A percentile compares a stretch with the other conserved stretches of the same genome.
These are phyloP conservation scores for Barbatosphaeria neglecta DNA, from an alignment of 495 filamentous ascomycete genomes.

Conservation along the genomic window DNA sequence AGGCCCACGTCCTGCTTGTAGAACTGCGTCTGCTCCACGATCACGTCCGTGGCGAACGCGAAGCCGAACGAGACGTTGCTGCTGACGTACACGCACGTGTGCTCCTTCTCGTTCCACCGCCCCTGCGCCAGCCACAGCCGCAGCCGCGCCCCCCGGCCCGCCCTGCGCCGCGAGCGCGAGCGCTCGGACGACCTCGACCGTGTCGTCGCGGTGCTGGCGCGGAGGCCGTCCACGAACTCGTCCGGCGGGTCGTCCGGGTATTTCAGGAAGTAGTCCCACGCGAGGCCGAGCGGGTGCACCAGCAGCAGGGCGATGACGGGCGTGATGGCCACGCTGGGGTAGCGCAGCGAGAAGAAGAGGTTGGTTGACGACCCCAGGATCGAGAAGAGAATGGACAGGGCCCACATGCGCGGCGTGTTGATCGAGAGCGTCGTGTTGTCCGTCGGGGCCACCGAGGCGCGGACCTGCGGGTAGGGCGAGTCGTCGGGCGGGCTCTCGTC, in stretches of 20 bases:
- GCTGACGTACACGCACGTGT: slow-evolving; percentile 76
- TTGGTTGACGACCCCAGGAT: slow-evolving; percentile 73
- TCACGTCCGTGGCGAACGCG: slow-evolving; percentile 74
- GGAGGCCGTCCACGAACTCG: slow-evolving; percentile 44
- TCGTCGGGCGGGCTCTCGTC: slow-evolving; percentile 47
- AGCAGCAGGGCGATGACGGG: slow-evolving; percentile 74
- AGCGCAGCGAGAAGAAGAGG: slow-evolving; percentile 72
- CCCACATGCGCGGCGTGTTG: slow-evolving; percentile 83
- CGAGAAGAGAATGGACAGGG: slow-evolving; percentile 63
- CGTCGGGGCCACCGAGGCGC: slow-evolving; percentile 61
- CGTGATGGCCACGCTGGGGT: slow-evolving; percentile 76
- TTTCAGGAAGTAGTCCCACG: slow-evolving; percentile 66
- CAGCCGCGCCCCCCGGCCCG: slow-evolving; percentile 25
- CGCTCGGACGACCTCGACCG: slow-evolving; percentile 5
- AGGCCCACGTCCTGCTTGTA: slow-evolving; percentile 68
- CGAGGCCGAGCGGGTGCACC: slow-evolving; percentile 65
- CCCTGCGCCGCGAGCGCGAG: slow-evolving; percentile 10
- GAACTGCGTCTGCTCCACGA: slow-evolving; percentile 78
- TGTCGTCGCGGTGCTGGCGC: slow-evolving; percentile 11
- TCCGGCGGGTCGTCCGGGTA: slow-evolving; percentile 48
- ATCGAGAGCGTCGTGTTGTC: slow-evolving; percentile 66
- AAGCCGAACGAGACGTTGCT: slow-evolving; percentile 89
- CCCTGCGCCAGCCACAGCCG: slow-evolving; percentile 71
- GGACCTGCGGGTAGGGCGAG: slow-evolving; percentile 60
- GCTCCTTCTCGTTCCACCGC: slow-evolving; percentile 77